phyloP scores from a whole-genome alignment of 306 rosid genomes.

The Gastrolobium bilobum region DNA sequence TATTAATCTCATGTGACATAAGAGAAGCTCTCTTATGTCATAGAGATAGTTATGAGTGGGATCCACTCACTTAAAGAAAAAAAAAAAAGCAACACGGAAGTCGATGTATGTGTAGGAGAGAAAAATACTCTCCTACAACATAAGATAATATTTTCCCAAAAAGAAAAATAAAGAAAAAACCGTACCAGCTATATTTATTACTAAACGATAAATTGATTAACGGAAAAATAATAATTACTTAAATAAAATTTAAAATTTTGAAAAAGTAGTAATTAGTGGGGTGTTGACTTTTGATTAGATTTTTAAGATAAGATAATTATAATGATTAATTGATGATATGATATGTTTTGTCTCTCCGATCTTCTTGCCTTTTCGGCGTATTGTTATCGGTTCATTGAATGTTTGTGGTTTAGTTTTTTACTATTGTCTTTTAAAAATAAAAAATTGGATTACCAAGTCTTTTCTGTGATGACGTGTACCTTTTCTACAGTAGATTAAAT shows the following conservation, averaged over 20 bases:
- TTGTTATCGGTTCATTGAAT: conserved; percentile 27
- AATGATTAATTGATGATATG: conserved; percentile 50
- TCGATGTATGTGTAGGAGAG: too few species aligned
- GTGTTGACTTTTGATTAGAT: conserved; percentile 46
- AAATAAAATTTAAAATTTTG: background rate
- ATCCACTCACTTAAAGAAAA: too few species aligned
- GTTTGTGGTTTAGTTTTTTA: background rate
- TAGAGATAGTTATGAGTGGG: too few species aligned
- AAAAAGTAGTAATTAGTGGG: background rate
- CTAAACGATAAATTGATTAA: background rate
- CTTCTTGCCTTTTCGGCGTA: conserved; percentile 18
- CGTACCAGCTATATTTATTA: conserved; percentile 2
- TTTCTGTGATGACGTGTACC: background rate
- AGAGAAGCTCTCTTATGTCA: too few species aligned
- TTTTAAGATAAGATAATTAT: conserved; percentile 30
- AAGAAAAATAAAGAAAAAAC: too few species aligned
- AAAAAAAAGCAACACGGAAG: too few species aligned
- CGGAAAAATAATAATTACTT: background rate
- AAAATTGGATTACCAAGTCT: background rate
- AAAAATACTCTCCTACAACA: too few species aligned
- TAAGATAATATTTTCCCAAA: too few species aligned
- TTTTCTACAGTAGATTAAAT: background rate
- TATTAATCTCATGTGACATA: too few species aligned
- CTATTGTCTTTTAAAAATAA: background rate
- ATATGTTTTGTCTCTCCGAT: conserved; percentile 30